Evolutionary conservation across 345 rosid species (phyloP).

Genomic region (Trapa incisa): DNA sequence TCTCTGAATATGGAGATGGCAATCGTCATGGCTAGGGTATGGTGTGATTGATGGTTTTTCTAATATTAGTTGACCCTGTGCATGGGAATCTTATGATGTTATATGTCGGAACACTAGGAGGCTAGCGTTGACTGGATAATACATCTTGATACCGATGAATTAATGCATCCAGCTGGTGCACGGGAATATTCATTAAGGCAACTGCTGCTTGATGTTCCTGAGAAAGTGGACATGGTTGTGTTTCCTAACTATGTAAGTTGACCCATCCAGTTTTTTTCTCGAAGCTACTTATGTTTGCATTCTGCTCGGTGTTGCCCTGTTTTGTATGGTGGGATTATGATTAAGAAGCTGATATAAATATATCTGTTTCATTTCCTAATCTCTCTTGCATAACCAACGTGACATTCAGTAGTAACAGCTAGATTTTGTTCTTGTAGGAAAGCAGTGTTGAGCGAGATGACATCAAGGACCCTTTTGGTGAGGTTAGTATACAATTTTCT

Average conservation of each 20-base stretch:
- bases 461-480: conserved; percentile 82
- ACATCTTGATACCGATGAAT: conserved; percentile 90
- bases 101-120: conserved; percentile 37
- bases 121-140: conserved; percentile 86
- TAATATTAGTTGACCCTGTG: neutral
- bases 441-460: conserved; percentile 84
- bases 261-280: conserved; percentile 7
- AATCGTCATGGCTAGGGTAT: conserved; percentile 97
- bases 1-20: conserved; percentile 99
- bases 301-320: neutral
- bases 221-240: conserved; percentile 76
- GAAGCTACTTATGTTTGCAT: neutral
- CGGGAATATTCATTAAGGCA: conserved; percentile 78
- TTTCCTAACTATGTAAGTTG: conserved; percentile 92
- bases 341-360: neutral
- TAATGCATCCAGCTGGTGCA: conserved; percentile 87
- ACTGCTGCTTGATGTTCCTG: conserved; percentile 73
- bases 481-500: conserved; percentile 31
- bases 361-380: neutral
- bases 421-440: conserved; percentile 34
- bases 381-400: conserved; percentile 2
- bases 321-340: neutral
- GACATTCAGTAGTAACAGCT: conserved; percentile 6
- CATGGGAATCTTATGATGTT: conserved; percentile 5
- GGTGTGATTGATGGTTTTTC: conserved; percentile 33